Evolutionary conservation across 371 early-diverging fungal genomes (phyloP).

Genomic region (Saksenaea oblongispora): DNA sequence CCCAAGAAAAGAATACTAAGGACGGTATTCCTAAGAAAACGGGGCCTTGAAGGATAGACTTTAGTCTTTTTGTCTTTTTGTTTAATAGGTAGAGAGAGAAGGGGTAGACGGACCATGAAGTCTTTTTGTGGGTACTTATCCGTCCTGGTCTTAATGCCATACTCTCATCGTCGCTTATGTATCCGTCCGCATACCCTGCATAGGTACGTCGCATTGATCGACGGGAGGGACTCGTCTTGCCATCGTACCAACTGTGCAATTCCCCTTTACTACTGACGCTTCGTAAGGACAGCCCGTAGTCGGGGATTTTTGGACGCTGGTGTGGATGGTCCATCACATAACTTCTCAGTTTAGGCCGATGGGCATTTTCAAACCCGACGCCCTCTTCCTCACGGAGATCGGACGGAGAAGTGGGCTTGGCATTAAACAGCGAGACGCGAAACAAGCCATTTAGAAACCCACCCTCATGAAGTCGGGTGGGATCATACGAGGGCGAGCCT

Average conservation of each 20-base stretch:
- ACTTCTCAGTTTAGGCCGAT: constrained; percentile 32
- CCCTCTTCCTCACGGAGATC: constrained; percentile 14
- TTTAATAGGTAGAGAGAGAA: neutral
- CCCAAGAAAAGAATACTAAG: constrained; percentile 15
- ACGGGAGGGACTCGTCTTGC: neutral
- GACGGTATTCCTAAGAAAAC: constrained; percentile 10
- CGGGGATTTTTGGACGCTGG: constrained; percentile 10
- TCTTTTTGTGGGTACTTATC: neutral
- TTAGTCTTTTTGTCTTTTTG: neutral
- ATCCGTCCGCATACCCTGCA: constrained; percentile 26
- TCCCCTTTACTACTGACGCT: neutral
- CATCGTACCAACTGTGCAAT: neutral
- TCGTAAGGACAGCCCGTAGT: neutral
- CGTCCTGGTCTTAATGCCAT: constrained; percentile 21
- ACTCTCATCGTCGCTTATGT: constrained; percentile 49
- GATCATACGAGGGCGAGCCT: constrained; percentile 3
- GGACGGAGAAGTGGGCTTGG: neutral
- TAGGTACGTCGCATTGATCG: neutral
- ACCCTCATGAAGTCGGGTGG: neutral
- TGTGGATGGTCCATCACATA: constrained; percentile 35
- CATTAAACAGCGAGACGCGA: neutral
- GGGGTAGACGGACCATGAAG: neutral
- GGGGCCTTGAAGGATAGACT: constrained; percentile 4
- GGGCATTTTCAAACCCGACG: constrained; percentile 1
- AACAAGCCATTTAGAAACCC: constrained; percentile 16